phyloP scores from a whole-genome alignment of 164 flowering plant genomes.

The Cinnamomum chago region DNA sequence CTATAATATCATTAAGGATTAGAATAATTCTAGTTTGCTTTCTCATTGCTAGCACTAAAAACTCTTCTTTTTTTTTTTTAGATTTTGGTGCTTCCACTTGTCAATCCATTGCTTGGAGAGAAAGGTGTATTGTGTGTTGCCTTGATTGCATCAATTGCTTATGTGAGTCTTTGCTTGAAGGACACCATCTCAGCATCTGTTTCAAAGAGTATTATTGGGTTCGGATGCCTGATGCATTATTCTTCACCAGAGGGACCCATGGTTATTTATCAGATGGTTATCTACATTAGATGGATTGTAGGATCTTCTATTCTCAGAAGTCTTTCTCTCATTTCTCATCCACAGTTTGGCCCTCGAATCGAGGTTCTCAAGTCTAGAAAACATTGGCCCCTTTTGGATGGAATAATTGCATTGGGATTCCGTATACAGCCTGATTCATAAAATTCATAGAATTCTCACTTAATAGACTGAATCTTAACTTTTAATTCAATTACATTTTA shows the following conservation, averaged over 20 bases:
- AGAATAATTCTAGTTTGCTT: neutral
- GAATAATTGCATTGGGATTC: neutral
- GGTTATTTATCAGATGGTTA: neutral
- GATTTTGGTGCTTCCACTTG: conserved; percentile 74
- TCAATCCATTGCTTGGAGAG: conserved; percentile 76
- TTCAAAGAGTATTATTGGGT: neutral
- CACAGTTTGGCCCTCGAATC: neutral
- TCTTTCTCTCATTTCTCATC: neutral
- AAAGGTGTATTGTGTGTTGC: conserved; percentile 53
- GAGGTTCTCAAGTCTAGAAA: neutral
- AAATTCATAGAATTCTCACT: neutral
- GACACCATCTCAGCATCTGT: neutral
- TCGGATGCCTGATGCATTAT: neutral
- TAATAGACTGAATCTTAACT: neutral
- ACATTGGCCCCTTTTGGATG: neutral
- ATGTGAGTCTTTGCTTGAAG: conserved; percentile 46
- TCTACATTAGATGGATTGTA: neutral
- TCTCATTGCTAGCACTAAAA: neutral
- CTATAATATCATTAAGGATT: neutral
- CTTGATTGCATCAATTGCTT: conserved; percentile 60
- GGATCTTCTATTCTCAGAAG: neutral
- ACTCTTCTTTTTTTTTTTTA: conserved; percentile 17
- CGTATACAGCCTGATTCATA: neutral
- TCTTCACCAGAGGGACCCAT: neutral
- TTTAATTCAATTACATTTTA: neutral